These are phyloP conservation scores for Sophora flavescens DNA, from an alignment of 306 rosid species.

Conservation along the genomic window DNA sequence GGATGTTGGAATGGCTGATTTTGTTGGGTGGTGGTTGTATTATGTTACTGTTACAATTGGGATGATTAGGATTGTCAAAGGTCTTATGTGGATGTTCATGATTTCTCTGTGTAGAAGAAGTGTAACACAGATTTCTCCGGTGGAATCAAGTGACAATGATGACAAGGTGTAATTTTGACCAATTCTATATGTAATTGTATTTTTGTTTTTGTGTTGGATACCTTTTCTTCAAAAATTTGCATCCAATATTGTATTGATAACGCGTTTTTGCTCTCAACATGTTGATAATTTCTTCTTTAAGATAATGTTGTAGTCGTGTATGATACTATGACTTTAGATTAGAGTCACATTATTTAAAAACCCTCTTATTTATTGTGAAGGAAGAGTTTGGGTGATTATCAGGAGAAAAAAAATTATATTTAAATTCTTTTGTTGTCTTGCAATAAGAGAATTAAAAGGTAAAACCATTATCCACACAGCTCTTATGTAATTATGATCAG, in stretches of 20 bases:
- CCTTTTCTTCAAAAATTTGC: neutral
- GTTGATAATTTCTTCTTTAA: constrained; percentile 30
- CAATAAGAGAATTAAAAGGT: too few relatives aligned
- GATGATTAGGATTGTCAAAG: constrained; percentile 74
- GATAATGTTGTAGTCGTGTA: neutral
- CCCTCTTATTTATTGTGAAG: too few relatives aligned
- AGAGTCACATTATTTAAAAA: too few relatives aligned
- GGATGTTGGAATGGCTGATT: constrained; percentile 64
- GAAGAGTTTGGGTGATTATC: too few relatives aligned
- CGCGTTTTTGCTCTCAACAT: constrained; percentile 1
- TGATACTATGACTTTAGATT: too few relatives aligned
- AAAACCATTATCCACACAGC: neutral
- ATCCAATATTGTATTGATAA: neutral
- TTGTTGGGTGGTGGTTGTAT: constrained; percentile 84
- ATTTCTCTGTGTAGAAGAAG: constrained; percentile 56
- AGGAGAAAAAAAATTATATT: too few relatives aligned
- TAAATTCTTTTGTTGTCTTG: neutral
- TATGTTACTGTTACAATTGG: constrained; percentile 80
- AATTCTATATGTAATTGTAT: neutral
- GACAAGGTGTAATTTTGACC: constrained; percentile 60
- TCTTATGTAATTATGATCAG: neutral
- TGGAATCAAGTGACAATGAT: constrained; percentile 46
- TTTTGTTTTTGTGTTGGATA: neutral
- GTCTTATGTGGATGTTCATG: constrained; percentile 65
- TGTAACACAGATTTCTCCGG: constrained; percentile 28